phyloP scores from a whole-genome alignment of 768 basidiomycete genomes.

The Arthromyces matolae region DNA sequence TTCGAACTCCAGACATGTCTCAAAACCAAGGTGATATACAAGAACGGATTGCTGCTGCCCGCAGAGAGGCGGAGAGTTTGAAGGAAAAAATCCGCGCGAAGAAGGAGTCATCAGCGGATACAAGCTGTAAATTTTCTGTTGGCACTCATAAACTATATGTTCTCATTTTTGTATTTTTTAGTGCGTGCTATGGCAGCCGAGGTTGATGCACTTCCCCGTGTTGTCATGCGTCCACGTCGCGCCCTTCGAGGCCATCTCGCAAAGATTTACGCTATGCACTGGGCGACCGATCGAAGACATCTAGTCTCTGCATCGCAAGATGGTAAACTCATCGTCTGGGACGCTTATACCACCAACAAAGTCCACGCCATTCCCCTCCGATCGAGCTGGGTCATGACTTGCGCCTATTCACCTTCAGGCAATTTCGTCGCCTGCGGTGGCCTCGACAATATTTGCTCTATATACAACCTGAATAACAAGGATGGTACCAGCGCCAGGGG shows the following conservation, averaged over 20 bases:
- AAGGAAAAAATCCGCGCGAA: slow-evolving; percentile 99
- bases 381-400: slow-evolving; percentile 99
- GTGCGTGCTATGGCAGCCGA: slow-evolving; percentile 99
- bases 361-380: slow-evolving; percentile 98
- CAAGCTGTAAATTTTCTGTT: slow-evolving; percentile 69
- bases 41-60: slow-evolving; percentile 91
- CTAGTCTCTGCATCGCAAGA: slow-evolving; percentile 99
- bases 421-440: slow-evolving; percentile 98
- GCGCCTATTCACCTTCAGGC: slow-evolving; percentile 95
- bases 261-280: slow-evolving; percentile 99
- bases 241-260: slow-evolving; percentile 96
- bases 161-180: slow-evolving; percentile 31
- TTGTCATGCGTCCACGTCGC: slow-evolving; percentile 94
- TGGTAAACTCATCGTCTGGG: slow-evolving; percentile 99
- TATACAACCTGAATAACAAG: slow-evolving; percentile 90
- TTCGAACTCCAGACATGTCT: slow-evolving; percentile 48
- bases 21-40: slow-evolving; percentile 83
- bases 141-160: slow-evolving; percentile 3
- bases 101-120: slow-evolving; percentile 96
- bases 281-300: slow-evolving; percentile 96
- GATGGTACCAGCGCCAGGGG: slow-evolving; percentile 79
- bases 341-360: slow-evolving; percentile 99
- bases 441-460: slow-evolving; percentile 98
- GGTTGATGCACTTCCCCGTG: slow-evolving; percentile 91
- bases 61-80: slow-evolving; percentile 92